Evolutionary conservation across 1,139 yeast genomes (phyloP).

Genomic region (Maudiozyma humilis): DNA sequence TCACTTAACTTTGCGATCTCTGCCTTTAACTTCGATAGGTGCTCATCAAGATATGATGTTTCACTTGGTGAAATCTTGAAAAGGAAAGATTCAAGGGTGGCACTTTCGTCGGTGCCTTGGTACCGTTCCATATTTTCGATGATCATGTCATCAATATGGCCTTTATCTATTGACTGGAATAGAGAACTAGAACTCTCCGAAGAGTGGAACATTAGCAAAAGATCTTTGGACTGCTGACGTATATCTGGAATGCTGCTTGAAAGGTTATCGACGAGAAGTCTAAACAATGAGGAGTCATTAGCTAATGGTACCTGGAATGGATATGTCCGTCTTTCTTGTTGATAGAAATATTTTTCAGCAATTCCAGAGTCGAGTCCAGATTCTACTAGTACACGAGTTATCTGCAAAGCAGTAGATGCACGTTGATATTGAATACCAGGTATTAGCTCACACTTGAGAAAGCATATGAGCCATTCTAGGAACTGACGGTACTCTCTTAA

Average conservation of each 20-base stretch:
- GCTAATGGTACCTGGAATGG: conserved; percentile 44
- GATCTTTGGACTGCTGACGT: conserved; percentile 42
- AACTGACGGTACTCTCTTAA: conserved; percentile 36
- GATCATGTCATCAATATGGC: conserved; percentile 34
- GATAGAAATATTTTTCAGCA: conserved; percentile 31
- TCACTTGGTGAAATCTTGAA: conserved; percentile 28
- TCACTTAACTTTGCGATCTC: conserved; percentile 24
- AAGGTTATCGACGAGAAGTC: conserved; percentile 51
- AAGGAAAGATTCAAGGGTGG: conserved; percentile 50
- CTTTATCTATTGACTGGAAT: conserved; percentile 11
- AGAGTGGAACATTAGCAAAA: conserved; percentile 43
- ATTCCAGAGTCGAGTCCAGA: conserved; percentile 49
- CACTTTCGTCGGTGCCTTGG: conserved; percentile 75
- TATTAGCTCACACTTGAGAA: conserved; percentile 38
- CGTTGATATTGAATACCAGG: conserved; percentile 71
- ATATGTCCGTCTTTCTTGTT: conserved; percentile 30
- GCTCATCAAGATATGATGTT: conserved; percentile 21
- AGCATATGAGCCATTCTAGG: conserved; percentile 36
- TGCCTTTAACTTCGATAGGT: conserved; percentile 34
- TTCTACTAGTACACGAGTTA: conserved; percentile 43
- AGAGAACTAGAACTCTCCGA: conserved; percentile 19
- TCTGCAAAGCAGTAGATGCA: conserved; percentile 41
- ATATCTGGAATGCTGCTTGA: conserved; percentile 72
- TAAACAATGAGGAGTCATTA: conserved; percentile 32
- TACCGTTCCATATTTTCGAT: conserved; percentile 50